These are phyloP conservation scores for Dactylellina drechsleri DNA, from an alignment of 2,329 filamentous ascomycete genomes.

Conservation along the genomic window DNA sequence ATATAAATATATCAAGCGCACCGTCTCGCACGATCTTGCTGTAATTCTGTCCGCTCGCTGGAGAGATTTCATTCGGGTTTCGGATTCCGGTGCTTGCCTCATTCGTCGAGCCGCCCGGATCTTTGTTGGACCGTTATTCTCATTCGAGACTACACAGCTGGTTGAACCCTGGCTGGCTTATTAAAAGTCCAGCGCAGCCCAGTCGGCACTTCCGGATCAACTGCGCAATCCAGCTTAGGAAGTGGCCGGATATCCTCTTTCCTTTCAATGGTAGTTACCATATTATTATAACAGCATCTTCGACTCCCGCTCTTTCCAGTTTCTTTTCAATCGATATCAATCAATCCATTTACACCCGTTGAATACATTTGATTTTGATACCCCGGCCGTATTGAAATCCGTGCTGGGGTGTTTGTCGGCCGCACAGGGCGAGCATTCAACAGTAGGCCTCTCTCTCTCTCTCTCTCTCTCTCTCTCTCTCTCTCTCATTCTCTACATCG, in stretches of 20 bases:
- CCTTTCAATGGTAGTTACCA: not conserved
- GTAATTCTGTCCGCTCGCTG: too few relatives aligned
- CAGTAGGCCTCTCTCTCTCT: not conserved
- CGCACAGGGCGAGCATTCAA: too few relatives aligned
- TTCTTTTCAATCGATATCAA: too few relatives aligned
- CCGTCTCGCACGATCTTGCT: too few relatives aligned
- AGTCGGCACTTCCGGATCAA: slow-evolving; percentile 44
- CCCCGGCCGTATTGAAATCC: too few relatives aligned
- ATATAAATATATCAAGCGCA: too few relatives aligned
- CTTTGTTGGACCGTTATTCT: too few relatives aligned
- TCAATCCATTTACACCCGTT: too few relatives aligned
- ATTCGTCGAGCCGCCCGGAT: not conserved
- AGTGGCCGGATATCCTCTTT: not conserved
- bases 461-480: not conserved
- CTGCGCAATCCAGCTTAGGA: slow-evolving; percentile 6
- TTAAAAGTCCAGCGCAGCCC: not conserved
- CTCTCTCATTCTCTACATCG: not conserved
- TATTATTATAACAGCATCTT: slow-evolving; percentile 1
- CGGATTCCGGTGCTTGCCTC: slow-evolving; percentile 7
- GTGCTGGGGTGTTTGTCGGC: not conserved
- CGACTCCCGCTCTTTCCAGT: not conserved
- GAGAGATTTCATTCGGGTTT: not conserved
- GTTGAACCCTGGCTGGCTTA: not conserved
- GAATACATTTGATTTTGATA: too few relatives aligned
- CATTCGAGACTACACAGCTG: too few relatives aligned